Conservation (phyloP, 192 early-diverging fungal genomes). For the Coemansia sp. region DNA sequence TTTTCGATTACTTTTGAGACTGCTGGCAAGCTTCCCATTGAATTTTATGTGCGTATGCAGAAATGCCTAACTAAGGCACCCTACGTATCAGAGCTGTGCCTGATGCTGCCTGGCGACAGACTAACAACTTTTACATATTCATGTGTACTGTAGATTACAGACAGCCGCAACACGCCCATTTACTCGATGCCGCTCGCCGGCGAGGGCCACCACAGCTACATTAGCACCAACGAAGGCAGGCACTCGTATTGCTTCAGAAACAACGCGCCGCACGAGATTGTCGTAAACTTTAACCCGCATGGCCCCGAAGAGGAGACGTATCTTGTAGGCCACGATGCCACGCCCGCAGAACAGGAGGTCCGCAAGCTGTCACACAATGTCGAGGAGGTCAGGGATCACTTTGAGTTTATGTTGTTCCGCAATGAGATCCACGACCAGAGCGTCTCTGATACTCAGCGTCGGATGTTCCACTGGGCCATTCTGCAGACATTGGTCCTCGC, state of each 20-base stretch:
- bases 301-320: constrained; percentile 44
- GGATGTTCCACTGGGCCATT: constrained; percentile 51
- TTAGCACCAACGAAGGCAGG: constrained; percentile 36
- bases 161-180: constrained; percentile 29
- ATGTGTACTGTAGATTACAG: constrained; percentile 22
- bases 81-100: neutral
- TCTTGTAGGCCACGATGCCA: constrained; percentile 28
- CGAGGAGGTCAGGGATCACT: constrained; percentile 50
- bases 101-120: neutral
- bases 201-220: constrained; percentile 44
- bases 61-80: neutral
- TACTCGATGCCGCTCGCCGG: constrained; percentile 44
- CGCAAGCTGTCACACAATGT: constrained; percentile 51
- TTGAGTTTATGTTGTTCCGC: constrained; percentile 53
- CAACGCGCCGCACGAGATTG: constrained; percentile 47
- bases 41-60: constrained; percentile 25
- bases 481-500: constrained; percentile 44
- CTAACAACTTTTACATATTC: neutral
- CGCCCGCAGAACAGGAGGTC: constrained; percentile 44
- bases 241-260: constrained; percentile 50
- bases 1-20: constrained; percentile 52
- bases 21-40: constrained; percentile 47
- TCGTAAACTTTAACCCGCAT: constrained; percentile 53
- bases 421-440: constrained; percentile 50
- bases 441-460: constrained; percentile 40